A percentile compares a stretch with the other conserved stretches of the same genome.
These are phyloP conservation scores for Pseudozyma sp. DNA, from an alignment of 1,284 basidiomycete species.

Conservation along the genomic window DNA sequence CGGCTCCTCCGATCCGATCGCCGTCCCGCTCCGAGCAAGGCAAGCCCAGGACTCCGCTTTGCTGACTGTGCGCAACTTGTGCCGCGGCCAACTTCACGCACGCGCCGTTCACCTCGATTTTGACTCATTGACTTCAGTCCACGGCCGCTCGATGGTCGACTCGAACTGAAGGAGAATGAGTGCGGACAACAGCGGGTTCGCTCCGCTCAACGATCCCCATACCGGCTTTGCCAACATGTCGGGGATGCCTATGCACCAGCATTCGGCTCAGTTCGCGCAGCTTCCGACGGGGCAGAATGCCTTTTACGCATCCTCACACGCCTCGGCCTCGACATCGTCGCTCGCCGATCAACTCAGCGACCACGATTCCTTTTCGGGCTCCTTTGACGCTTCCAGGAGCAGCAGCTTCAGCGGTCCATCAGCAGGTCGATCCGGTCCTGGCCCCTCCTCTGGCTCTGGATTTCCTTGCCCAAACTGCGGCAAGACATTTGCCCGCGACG, in stretches of 20 bases:
- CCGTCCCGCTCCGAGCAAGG: too few species aligned
- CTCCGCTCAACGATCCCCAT: constrained; percentile 14
- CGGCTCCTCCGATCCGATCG: too few species aligned
- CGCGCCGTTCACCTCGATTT: too few species aligned
- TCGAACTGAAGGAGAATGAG: constrained; percentile 14
- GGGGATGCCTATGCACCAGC: constrained; percentile 21
- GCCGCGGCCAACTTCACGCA: too few species aligned
- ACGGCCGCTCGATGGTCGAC: constrained; percentile 2
- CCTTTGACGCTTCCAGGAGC: constrained; percentile 27
- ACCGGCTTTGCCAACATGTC: constrained; percentile 28
- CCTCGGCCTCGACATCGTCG: constrained; percentile 45
- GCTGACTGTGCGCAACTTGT: too few species aligned
- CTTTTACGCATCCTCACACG: constrained; percentile 46
- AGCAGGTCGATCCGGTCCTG: constrained; percentile 33
- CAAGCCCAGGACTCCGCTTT: too few species aligned
- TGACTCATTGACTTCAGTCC: too few species aligned
- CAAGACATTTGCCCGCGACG: constrained; percentile 57
- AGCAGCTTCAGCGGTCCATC: constrained; percentile 20
- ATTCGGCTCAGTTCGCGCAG: constrained; percentile 21
- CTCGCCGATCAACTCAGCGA: constrained; percentile 45
- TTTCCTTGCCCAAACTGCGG: constrained; percentile 57
- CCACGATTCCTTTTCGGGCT: constrained; percentile 46
- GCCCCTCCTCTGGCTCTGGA: constrained; percentile 45
- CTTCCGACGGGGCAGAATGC: constrained; percentile 11
- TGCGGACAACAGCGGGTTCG: constrained; percentile 25